A percentile compares a stretch with the other conserved stretches of the same genome.
Conservation (phyloP, 805 yeast genomes). For the Kuraishia hungarica region DNA sequence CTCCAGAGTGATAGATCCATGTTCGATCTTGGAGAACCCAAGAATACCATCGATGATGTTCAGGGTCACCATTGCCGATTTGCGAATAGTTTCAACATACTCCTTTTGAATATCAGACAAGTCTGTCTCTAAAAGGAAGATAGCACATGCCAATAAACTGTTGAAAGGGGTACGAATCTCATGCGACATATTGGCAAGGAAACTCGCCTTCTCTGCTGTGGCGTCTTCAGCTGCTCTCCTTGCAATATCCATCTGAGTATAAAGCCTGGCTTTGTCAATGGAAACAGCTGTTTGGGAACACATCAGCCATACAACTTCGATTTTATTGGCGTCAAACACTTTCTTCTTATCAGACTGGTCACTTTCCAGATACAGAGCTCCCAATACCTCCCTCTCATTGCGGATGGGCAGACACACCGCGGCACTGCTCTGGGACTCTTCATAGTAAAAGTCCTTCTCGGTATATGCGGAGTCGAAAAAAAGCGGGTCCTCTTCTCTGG, state of each 20-base stretch:
- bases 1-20: constrained; percentile 39
- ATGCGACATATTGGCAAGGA: constrained; percentile 47
- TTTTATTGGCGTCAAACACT: constrained; percentile 23
- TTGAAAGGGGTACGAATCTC: constrained; percentile 51
- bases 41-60: constrained; percentile 46
- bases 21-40: constrained; percentile 47
- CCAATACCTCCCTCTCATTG: constrained; percentile 30
- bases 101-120: constrained; percentile 34
- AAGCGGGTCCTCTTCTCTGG: constrained; percentile 26
- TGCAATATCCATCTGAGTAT: constrained; percentile 39
- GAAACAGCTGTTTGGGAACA: constrained; percentile 48
- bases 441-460: constrained; percentile 30
- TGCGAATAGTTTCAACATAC: constrained; percentile 43
- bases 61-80: constrained; percentile 41
- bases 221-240: constrained; percentile 47
- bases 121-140: constrained; percentile 39
- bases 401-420: constrained; percentile 38
- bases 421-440: constrained; percentile 22
- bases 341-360: constrained; percentile 6
- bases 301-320: constrained; percentile 31
- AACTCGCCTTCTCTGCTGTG: constrained; percentile 45
- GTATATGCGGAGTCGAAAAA: constrained; percentile 25
- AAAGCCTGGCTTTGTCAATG: constrained; percentile 35
- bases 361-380: constrained; percentile 37
- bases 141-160: constrained; percentile 38